A percentile compares a stretch with the other conserved stretches of the same genome.
phyloP scores from a whole-genome alignment of 768 basidiomycete genomes.

The Gelatoporia subvermispora region DNA sequence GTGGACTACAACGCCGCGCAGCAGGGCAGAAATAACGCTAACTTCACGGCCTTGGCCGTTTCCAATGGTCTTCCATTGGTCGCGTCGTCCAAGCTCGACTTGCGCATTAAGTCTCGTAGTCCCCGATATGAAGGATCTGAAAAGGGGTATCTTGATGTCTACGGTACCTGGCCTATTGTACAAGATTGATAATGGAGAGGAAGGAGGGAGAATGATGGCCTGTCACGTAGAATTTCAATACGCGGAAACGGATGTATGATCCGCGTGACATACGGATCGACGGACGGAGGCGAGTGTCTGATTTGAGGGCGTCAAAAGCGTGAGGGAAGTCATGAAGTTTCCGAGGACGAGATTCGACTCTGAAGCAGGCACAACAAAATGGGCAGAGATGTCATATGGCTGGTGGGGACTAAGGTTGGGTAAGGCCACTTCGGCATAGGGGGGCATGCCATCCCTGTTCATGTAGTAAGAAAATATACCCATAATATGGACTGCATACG shows the following conservation, averaged over 20 bases:
- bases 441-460: slow-evolving; percentile 54
- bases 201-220: slow-evolving; percentile 54
- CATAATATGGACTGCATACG: neutral
- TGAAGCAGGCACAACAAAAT: slow-evolving; percentile 58
- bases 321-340: slow-evolving; percentile 78
- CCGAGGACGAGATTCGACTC: slow-evolving; percentile 70
- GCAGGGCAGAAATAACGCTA: slow-evolving; percentile 54
- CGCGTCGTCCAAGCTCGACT: slow-evolving; percentile 69
- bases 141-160: slow-evolving; percentile 49
- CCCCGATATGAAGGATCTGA: slow-evolving; percentile 48
- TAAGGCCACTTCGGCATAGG: slow-evolving; percentile 55
- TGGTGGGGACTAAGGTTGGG: slow-evolving; percentile 53
- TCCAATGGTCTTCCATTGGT: slow-evolving; percentile 68
- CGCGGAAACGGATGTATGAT: neutral
- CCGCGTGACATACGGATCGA: slow-evolving; percentile 56
- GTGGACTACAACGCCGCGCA: slow-evolving; percentile 60
- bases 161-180: slow-evolving; percentile 37
- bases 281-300: slow-evolving; percentile 57
- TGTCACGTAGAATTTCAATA: slow-evolving; percentile 19
- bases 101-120: slow-evolving; percentile 47
- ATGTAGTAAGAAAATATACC: neutral
- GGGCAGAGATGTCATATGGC: slow-evolving; percentile 70
- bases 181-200: slow-evolving; percentile 30
- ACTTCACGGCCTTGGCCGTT: slow-evolving; percentile 70
- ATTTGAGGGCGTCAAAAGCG: slow-evolving; percentile 54